Base-by-base conservation (phyloP, 2,329 filamentous ascomycete genomes). In the Pseudomassariella vexata region DNA sequence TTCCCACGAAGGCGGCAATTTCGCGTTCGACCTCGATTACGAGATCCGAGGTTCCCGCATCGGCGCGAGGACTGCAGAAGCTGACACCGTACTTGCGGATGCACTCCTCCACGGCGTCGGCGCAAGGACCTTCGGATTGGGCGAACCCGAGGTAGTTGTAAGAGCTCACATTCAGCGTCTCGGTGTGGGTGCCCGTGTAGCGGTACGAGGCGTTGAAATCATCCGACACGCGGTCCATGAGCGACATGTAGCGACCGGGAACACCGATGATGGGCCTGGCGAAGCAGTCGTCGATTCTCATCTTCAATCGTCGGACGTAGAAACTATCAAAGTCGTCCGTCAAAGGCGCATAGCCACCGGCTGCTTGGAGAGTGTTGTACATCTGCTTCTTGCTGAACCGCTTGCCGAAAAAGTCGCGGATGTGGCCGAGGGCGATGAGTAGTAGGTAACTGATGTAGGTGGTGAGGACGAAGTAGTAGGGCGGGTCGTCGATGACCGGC, bases 301-400 rank as follows among this genome's bases (percentile, higher is more conserved):
- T 76, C 70, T 98, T 96, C 54, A 98, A 62, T 39, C 92, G 76
- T 36, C 92, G 79, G 36, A 90, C 86, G 62, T 98, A 98, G 60
- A 98, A 98, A 61, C 90, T 96, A 68, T 98, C 92, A 55, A 98
- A 98, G 60, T 98, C 92, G 50, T 88, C 94, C 61, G 95, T 96
- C 44, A 98, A 72, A 3, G 92, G 88, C 9, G 90, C 92, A 54
- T 95, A 96, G 41, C 92, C 92, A 55, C 95, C 86, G 44, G 78
- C 75, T 22, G 82, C 74, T 55, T 84, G 84, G 50, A 96, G 68
- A 49, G 92, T 82, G 53, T 78, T 80, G 62, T 96, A 96, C 37
- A 71, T 57, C 51, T 87, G 83, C 55, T 85, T 78, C 57, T 88
- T 78, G 55, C 82, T 83, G 63, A 98, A 95, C 40, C 85, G 79